Evolutionary conservation across 495 filamentous ascomycete species (phyloP).

Genomic region (Aspergillus affinis): DNA sequence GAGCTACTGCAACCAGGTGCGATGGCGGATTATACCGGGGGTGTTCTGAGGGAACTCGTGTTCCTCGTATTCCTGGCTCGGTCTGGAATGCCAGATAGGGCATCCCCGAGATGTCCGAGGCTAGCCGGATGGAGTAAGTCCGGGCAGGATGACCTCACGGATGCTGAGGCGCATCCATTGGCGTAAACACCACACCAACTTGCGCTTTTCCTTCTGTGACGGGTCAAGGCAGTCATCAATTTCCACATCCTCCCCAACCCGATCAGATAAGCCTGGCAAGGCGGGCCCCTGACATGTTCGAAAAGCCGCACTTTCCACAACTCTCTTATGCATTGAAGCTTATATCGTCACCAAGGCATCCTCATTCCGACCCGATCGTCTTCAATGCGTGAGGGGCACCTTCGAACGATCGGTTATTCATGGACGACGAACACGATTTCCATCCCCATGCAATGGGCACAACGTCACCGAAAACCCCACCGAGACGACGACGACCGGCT

Average conservation of each 20-base stretch:
- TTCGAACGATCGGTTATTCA: neutral
- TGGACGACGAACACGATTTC: conserved; percentile 12
- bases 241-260: too few relatives aligned
- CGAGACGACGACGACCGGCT: conserved; percentile 39
- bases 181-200: neutral
- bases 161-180: neutral
- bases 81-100: neutral
- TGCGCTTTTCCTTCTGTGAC: too few relatives aligned
- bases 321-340: too few relatives aligned
- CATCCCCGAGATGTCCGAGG: neutral
- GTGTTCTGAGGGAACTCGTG: conserved; percentile 38
- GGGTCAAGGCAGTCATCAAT: too few relatives aligned
- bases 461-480: conserved; percentile 20
- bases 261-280: too few relatives aligned
- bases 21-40: conserved; percentile 44
- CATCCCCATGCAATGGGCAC: neutral
- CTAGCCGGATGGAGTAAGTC: neutral
- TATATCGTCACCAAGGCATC: neutral
- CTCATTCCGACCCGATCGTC: neutral
- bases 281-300: too few relatives aligned
- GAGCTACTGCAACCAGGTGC: conserved; percentile 42
- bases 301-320: too few relatives aligned
- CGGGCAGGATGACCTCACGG: neutral
- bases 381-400: neutral
- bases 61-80: neutral